Evolutionary conservation across 164 flowering plant species (phyloP).

Genomic region (Vitis vinifera): DNA sequence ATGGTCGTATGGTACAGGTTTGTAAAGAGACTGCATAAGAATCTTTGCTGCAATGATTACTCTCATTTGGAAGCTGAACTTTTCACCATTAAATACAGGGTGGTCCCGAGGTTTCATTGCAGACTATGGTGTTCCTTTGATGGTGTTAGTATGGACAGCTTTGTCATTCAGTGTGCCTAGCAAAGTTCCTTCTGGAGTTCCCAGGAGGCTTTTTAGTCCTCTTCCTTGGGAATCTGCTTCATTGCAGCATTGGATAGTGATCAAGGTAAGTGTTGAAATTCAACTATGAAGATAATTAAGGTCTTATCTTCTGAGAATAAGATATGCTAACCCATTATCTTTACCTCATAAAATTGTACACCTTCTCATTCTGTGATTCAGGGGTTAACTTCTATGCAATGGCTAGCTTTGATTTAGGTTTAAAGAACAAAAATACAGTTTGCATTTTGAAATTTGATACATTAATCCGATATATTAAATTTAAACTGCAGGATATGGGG

Average conservation of each 20-base stretch:
- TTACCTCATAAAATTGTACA: no score
- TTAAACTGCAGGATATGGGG: constrained; percentile 7
- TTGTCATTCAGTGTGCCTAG: constrained; percentile 20
- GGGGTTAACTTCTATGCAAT: no score
- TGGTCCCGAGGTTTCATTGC: constrained; percentile 28
- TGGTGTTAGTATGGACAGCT: constrained; percentile 31
- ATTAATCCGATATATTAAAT: no score
- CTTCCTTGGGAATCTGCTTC: constrained; percentile 37
- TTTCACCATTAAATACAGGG: constrained; percentile 13
- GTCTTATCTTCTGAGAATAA: no score
- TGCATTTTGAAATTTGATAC: no score
- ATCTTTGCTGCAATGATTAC: neutral
- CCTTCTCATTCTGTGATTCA: no score
- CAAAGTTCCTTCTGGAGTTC: constrained; percentile 25
- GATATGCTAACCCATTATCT: no score
- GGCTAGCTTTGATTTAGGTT: no score
- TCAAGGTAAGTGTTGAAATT: constrained; percentile 20
- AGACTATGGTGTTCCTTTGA: constrained; percentile 34
- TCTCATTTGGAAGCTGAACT: neutral
- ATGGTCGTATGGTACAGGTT: constrained; percentile 66
- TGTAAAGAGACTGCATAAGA: neutral
- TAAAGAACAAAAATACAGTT: no score
- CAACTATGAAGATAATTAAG: no score
- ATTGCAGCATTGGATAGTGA: constrained; percentile 38
- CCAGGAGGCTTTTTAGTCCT: constrained; percentile 26